Conservation (phyloP, 192 early-diverging fungal genomes). For the Geranomyces variabilis region DNA sequence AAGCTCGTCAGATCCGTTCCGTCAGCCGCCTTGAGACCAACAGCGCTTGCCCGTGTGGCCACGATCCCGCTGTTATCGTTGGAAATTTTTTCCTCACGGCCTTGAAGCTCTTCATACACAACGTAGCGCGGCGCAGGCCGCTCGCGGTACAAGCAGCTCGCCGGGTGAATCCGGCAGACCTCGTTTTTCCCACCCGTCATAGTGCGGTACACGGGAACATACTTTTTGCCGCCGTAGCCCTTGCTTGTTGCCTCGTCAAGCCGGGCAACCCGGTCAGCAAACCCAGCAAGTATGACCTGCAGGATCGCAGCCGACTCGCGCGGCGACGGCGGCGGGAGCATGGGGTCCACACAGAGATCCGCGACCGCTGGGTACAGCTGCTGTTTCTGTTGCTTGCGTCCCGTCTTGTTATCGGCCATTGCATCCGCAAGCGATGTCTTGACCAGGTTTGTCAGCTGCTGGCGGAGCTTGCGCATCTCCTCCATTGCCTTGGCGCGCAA, state of each 20-base stretch:
- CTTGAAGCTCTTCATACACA: slow-evolving; percentile 58
- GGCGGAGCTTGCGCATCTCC: slow-evolving; percentile 53
- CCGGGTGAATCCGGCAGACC: slow-evolving; percentile 61
- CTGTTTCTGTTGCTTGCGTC: slow-evolving; percentile 57
- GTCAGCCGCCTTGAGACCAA: slow-evolving; percentile 50
- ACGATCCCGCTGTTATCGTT: slow-evolving; percentile 68
- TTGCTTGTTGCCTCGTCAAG: slow-evolving; percentile 48
- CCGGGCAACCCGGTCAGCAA: slow-evolving; percentile 90
- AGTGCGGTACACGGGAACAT: slow-evolving; percentile 51
- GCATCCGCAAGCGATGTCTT: slow-evolving; percentile 26
- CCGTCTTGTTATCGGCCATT: slow-evolving; percentile 19
- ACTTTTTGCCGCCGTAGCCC: slow-evolving; percentile 35
- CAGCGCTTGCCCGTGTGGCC: slow-evolving; percentile 53
- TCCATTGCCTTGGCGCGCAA: slow-evolving; percentile 78
- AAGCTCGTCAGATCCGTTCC: slow-evolving; percentile 51
- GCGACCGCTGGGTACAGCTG: slow-evolving; percentile 59
- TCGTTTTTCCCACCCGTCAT: slow-evolving; percentile 59
- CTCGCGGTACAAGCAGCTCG: slow-evolving; percentile 41
- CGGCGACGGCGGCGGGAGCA: slow-evolving; percentile 49
- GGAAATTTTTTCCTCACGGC: slow-evolving; percentile 50
- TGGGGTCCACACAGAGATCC: slow-evolving; percentile 69
- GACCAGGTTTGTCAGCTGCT: slow-evolving; percentile 46
- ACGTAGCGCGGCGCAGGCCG: slow-evolving; percentile 55
- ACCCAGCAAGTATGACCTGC: slow-evolving; percentile 87
- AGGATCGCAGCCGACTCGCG: slow-evolving; percentile 71